phyloP scores from a whole-genome alignment of 2,329 filamentous ascomycete species.

The Penicillium sp. region DNA sequence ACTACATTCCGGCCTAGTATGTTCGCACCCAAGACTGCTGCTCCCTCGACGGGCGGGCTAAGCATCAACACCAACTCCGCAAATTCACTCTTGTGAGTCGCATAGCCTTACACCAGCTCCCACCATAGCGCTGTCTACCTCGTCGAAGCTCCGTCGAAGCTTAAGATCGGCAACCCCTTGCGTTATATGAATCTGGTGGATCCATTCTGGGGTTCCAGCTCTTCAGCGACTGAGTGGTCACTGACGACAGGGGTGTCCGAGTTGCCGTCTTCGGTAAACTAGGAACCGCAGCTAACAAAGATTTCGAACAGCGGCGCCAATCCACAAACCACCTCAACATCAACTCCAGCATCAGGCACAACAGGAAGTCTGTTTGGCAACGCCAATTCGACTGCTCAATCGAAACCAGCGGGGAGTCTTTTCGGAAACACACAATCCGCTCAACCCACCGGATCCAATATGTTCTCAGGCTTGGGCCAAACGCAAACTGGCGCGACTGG shows the following conservation, averaged over 20 bases:
- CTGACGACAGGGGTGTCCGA: not conserved
- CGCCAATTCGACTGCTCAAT: constrained; percentile 26
- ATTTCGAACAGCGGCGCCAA: constrained; percentile 27
- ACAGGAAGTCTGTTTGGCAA: constrained; percentile 35
- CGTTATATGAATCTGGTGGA: not conserved
- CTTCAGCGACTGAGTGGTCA: not conserved
- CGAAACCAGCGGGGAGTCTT: constrained; percentile 34
- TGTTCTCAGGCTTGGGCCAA: constrained; percentile 35
- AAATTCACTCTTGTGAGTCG: constrained; percentile 48
- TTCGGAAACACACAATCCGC: constrained; percentile 33
- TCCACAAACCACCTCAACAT: constrained; percentile 29
- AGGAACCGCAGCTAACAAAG: constrained; percentile 16
- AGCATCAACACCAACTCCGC: constrained; percentile 55
- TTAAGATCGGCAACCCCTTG: constrained; percentile 1
- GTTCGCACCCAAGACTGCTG: constrained; percentile 39
- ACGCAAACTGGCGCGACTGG: constrained; percentile 24
- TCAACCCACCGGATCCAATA: constrained; percentile 30
- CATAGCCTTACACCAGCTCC: not conserved
- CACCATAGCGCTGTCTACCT: not conserved
- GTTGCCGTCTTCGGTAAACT: not conserved
- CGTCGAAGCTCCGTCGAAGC: constrained; percentile 1
- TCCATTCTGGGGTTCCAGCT: not conserved
- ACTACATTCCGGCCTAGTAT: constrained; percentile 22
- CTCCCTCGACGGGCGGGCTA: constrained; percentile 39
- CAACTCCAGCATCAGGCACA: constrained; percentile 28